A percentile compares a stretch with the other conserved stretches of the same genome.
phyloP scores from a whole-genome alignment of 768 basidiomycete species.

The Collybiopsis confluens region DNA sequence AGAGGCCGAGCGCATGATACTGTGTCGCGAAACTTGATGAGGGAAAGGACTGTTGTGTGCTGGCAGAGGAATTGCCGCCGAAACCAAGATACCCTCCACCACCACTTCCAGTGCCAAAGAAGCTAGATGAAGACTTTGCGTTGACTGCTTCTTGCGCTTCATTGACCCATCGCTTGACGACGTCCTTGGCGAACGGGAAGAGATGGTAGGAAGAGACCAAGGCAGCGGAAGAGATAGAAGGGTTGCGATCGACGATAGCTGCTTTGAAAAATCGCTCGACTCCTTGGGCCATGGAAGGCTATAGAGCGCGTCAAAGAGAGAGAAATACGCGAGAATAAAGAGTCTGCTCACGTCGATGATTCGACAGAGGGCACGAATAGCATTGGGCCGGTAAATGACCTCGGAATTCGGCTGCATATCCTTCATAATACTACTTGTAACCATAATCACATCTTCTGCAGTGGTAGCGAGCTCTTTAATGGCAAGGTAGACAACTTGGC shows the following conservation, averaged over 20 bases:
- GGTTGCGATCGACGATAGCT: slow-evolving; percentile 94
- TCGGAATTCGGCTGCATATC: slow-evolving; percentile 99
- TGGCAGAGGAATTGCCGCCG: slow-evolving; percentile 47
- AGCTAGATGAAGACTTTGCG: slow-evolving; percentile 72
- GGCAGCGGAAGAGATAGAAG: slow-evolving; percentile 93
- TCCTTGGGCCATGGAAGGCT: slow-evolving; percentile 99
- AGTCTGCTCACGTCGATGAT: slow-evolving; percentile 89
- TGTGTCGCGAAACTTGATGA: slow-evolving; percentile 93
- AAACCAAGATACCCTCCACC: slow-evolving; percentile 72
- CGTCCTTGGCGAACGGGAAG: slow-evolving; percentile 88
- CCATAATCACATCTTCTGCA: slow-evolving; percentile 99
- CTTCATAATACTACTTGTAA: slow-evolving; percentile 99
- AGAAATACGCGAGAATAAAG: not conserved
- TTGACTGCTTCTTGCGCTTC: slow-evolving; percentile 96
- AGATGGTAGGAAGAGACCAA: slow-evolving; percentile 97
- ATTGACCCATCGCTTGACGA: slow-evolving; percentile 99
- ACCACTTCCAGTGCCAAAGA: slow-evolving; percentile 50
- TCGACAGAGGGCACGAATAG: slow-evolving; percentile 91
- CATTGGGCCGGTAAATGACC: slow-evolving; percentile 97
- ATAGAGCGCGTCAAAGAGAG: slow-evolving; percentile 9
- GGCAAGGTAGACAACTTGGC: slow-evolving; percentile 97
- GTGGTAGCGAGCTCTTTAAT: slow-evolving; percentile 95
- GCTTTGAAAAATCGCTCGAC: slow-evolving; percentile 99
- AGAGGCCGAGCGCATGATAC: slow-evolving; percentile 91
- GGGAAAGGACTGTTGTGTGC: slow-evolving; percentile 70